phyloP scores from a whole-genome alignment of 2,329 filamentous ascomycete genomes.

The Coniochaeta hoffmannii region DNA sequence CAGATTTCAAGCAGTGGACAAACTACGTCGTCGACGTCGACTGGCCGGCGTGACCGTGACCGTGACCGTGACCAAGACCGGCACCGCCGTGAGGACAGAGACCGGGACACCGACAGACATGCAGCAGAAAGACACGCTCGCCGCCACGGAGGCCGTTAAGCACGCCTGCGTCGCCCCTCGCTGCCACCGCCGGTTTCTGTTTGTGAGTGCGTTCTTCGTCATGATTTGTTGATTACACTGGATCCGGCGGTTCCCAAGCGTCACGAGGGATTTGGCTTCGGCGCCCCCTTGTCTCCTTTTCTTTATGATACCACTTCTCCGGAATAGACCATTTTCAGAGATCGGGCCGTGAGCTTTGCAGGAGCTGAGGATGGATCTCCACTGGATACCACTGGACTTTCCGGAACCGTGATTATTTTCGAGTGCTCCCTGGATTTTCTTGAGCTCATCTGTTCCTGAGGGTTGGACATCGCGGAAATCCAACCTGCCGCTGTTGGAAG shows the following conservation, averaged over 20 bases:
- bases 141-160: slow-evolving; percentile 14
- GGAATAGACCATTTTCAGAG: slow-evolving; percentile 12
- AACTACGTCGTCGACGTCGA: slow-evolving; percentile 8
- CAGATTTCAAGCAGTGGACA: slow-evolving; percentile 29
- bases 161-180: neutral
- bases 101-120: slow-evolving; percentile 18
- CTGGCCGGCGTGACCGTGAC: slow-evolving; percentile 25
- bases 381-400: slow-evolving; percentile 15
- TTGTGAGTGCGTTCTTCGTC: slow-evolving; percentile 8
- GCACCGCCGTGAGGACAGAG: slow-evolving; percentile 27
- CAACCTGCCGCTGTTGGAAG: neutral
- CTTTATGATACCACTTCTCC: slow-evolving; percentile 3
- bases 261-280: neutral
- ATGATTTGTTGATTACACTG: slow-evolving; percentile 2
- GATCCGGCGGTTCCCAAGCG: slow-evolving; percentile 9
- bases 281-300: slow-evolving; percentile 5
- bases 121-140: slow-evolving; percentile 14
- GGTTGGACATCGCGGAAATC: neutral
- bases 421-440: neutral
- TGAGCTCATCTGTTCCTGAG: neutral
- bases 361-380: slow-evolving; percentile 12
- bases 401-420: neutral
- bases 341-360: slow-evolving; percentile 6
- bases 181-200: slow-evolving; percentile 4
- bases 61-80: slow-evolving; percentile 30